Evolutionary conservation across 164 flowering plant genomes (phyloP), one percentile per base, ranked within the genome.

Genomic region (Magnolia sinica): DNA sequence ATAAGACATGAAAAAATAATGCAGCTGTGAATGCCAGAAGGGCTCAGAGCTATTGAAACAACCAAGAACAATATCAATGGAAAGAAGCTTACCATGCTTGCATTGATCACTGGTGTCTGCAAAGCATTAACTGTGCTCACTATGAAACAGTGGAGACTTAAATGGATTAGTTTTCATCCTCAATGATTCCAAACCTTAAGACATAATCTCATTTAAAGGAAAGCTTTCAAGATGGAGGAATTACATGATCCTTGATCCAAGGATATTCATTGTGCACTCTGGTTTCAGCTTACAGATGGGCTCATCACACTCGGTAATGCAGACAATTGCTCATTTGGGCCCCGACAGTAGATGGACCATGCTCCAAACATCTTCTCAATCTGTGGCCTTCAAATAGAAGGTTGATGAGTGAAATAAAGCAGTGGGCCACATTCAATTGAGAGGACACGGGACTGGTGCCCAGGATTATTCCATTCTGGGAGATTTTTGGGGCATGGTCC

Each of bases 101-200:
- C 99, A 84, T 96, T 96, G 80, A 96, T 96, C 95, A 94, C 91
- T 79, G 99, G 99, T 69, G 99, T 96, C 79, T 86, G 93, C 84
- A 90, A 82, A 75, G 97, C 97, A 83, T 90, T 92, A 69, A 94
- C 95, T 7, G 98, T 96, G 87, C 99, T 96, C 83, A 94, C 99
- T 50, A 96, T 94, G 75, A 94, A 96, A 86, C 99, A 96, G 97
- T 96, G 89, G 58, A 77, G 59, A 76, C 71, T 74, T 23, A 68
- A 27, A 14, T 10, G 45, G 11, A 14, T 27, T 19, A 68, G 10
- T 68, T 5, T 68, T 27, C 18, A 37, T 37, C 45, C 45, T 37
- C 45, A 37, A 37, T 37, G 6, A 4, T 37, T 55, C 14, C 16
- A 9, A 55, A 55, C 14, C 59, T 55, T 14, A 55, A 55, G 59